Conservation (phyloP, 345 rosid species). For the Hibiscus mutabilis region DNA sequence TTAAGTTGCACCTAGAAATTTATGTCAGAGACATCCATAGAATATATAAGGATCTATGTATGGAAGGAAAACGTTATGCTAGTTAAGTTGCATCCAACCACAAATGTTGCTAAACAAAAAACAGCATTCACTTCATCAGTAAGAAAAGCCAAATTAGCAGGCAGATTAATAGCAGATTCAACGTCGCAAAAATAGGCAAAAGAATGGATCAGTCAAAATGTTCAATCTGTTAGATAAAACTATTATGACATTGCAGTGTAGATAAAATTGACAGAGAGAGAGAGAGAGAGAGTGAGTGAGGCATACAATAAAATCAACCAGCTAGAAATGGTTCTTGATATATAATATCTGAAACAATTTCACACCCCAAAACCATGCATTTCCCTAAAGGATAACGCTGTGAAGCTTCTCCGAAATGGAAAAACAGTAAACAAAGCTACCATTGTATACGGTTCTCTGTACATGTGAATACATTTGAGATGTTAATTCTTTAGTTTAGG, state of each 20-base stretch:
- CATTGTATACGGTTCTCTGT: background rate
- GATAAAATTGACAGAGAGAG: background rate
- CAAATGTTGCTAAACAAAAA: background rate
- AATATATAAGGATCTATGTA: background rate
- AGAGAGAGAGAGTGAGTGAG: background rate
- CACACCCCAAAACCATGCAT: background rate
- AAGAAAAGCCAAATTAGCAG: background rate
- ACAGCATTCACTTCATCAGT: background rate
- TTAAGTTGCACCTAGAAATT: constrained; percentile 4
- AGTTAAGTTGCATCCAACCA: background rate
- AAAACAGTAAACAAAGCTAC: background rate
- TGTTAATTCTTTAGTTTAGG: background rate
- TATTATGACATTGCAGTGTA: background rate
- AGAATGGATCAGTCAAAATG: background rate
- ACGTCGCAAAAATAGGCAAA: background rate
- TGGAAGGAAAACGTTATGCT: background rate
- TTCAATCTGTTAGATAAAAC: background rate
- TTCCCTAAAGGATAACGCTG: background rate
- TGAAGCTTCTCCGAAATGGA: background rate
- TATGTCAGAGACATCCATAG: background rate
- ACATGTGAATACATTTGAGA: background rate
- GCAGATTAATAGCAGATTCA: background rate
- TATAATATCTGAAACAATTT: background rate
- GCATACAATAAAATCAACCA: background rate
- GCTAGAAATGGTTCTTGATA: background rate